These are phyloP conservation scores for Halophytophthora polymorphica DNA, from an alignment of 352 stramenopile species.

Conservation along the genomic window DNA sequence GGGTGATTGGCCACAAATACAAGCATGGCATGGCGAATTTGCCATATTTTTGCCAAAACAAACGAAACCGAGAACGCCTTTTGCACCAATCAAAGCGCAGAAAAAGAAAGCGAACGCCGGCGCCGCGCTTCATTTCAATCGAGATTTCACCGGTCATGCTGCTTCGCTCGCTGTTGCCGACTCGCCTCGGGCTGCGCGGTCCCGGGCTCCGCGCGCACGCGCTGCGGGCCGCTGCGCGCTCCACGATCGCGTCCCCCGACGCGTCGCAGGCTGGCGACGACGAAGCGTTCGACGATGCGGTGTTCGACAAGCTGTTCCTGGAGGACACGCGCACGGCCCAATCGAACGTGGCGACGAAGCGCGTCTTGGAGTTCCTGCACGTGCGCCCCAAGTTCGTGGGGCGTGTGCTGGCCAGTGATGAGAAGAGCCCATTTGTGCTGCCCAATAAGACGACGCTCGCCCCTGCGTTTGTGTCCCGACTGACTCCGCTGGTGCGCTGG, in stretches of 20 bases:
- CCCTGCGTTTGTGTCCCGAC: conserved; percentile 20
- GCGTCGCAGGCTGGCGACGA: neutral
- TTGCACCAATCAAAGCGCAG: too few relatives aligned
- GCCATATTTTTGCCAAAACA: too few relatives aligned
- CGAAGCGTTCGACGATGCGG: neutral
- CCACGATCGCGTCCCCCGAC: conserved; percentile 11
- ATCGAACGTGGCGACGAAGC: conserved; percentile 10
- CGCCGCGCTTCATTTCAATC: too few relatives aligned
- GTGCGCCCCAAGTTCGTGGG: conserved; percentile 14
- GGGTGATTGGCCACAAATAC: too few relatives aligned
- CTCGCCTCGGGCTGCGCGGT: too few relatives aligned
- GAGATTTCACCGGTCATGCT: too few relatives aligned
- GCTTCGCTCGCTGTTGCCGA: too few relatives aligned
- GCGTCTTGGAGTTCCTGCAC: conserved; percentile 37
- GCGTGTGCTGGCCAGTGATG: conserved; percentile 17
- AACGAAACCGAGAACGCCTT: too few relatives aligned
- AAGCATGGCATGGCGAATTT: too few relatives aligned
- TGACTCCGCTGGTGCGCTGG: conserved; percentile 40
- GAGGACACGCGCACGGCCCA: conserved; percentile 10
- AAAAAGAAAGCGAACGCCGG: too few relatives aligned
- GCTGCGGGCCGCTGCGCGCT: conserved; percentile 8
- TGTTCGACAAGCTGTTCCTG: conserved; percentile 25
- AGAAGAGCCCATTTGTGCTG: conserved; percentile 11
- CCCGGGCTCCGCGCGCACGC: too few relatives aligned
- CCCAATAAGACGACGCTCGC: conserved; percentile 30